These are phyloP conservation scores for Herpotrichia juniperi DNA, from an alignment of 2,329 filamentous ascomycete genomes.

Conservation along the genomic window DNA sequence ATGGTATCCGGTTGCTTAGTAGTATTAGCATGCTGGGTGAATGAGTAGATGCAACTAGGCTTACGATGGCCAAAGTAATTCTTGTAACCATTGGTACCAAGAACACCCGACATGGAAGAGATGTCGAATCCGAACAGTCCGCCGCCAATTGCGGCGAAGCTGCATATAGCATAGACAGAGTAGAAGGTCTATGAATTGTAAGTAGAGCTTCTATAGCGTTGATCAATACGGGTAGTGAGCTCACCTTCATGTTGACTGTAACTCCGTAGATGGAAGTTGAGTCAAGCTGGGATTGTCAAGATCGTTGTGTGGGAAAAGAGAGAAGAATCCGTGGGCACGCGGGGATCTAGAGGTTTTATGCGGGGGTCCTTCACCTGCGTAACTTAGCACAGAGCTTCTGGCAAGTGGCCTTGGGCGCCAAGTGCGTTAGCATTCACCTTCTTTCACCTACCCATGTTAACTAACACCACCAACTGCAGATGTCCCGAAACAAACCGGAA, in stretches of 20 bases:
- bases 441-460: background rate
- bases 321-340: background rate
- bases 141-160: slow-evolving; percentile 64
- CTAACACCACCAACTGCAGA: slow-evolving; percentile 10
- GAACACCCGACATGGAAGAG: slow-evolving; percentile 46
- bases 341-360: slow-evolving; percentile 7
- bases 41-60: slow-evolving; percentile 2
- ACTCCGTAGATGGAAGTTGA: background rate
- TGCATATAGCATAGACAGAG: slow-evolving; percentile 67
- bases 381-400: background rate
- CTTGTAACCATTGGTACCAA: slow-evolving; percentile 46
- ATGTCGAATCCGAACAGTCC: slow-evolving; percentile 49
- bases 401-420: slow-evolving; percentile 7
- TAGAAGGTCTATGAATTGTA: slow-evolving; percentile 33
- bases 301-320: background rate
- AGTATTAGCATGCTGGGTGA: slow-evolving; percentile 7
- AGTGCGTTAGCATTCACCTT: slow-evolving; percentile 2
- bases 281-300: background rate
- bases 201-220: background rate
- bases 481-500: slow-evolving; percentile 11
- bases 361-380: background rate
- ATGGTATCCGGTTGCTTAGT: slow-evolving; percentile 33
- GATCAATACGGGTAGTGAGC: background rate
- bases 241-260: slow-evolving; percentile 36
- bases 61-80: slow-evolving; percentile 43